Percentiles rank a stretch among this genome's conserved stretches.
These are phyloP conservation scores for Aristolochia fimbriata DNA, from an alignment of 164 flowering plant species.

Conservation along the genomic window DNA sequence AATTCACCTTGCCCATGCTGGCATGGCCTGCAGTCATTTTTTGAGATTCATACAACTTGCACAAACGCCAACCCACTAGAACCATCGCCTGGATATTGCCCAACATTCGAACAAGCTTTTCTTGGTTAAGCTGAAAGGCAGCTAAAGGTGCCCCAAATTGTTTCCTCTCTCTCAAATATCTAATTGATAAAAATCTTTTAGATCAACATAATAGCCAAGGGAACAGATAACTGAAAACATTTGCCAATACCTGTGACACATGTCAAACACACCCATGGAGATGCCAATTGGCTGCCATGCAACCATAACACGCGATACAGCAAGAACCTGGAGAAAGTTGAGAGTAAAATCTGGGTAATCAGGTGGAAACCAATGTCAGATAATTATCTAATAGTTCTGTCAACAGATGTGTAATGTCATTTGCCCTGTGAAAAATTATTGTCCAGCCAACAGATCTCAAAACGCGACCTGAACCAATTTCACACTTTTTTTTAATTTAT, in stretches of 20 bases:
- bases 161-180: slow-evolving; percentile 90
- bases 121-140: slow-evolving; percentile 86
- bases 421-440: no score
- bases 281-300: slow-evolving; percentile 99
- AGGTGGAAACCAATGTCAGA: no score
- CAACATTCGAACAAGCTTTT: slow-evolving; percentile 85
- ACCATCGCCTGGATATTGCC: slow-evolving; percentile 88
- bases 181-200: slow-evolving; percentile 3
- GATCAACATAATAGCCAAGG: background rate
- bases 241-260: slow-evolving; percentile 76
- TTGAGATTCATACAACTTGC: slow-evolving; percentile 81
- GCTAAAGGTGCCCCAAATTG: slow-evolving; percentile 97
- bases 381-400: no score
- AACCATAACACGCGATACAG: slow-evolving; percentile 96
- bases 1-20: slow-evolving; percentile 82
- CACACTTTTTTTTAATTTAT: no score
- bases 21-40: slow-evolving; percentile 95
- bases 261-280: slow-evolving; percentile 91
- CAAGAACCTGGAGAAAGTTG: slow-evolving; percentile 54
- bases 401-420: no score
- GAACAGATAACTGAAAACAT: background rate
- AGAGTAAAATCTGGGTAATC: background rate
- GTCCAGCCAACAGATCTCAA: no score
- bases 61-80: slow-evolving; percentile 92
- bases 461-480: no score